phyloP scores from a whole-genome alignment of 2,329 filamentous ascomycete species.

The Metarhizium guizhouense region DNA sequence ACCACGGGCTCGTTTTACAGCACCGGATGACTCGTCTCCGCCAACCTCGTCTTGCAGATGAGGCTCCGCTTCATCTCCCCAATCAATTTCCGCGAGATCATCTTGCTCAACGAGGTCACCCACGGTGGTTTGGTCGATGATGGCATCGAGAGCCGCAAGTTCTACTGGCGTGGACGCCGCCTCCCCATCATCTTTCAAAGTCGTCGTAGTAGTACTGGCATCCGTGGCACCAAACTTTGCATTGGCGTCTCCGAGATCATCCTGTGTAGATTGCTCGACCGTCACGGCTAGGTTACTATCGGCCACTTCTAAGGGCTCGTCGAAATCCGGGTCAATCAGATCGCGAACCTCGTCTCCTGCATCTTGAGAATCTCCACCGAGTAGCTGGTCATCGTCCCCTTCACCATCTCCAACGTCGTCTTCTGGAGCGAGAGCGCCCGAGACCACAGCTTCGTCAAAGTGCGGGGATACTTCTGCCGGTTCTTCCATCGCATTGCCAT shows the following conservation, averaged over 20 bases:
- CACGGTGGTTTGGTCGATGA: not conserved
- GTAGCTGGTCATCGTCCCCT: slow-evolving; percentile 9
- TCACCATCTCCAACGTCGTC: slow-evolving; percentile 13
- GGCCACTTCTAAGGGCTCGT: not conserved
- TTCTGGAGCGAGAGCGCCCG: slow-evolving; percentile 7
- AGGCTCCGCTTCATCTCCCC: slow-evolving; percentile 9
- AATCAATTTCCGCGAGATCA: slow-evolving; percentile 10
- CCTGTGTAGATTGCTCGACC: slow-evolving; percentile 15
- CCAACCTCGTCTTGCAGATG: not conserved
- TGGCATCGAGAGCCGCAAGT: not conserved
- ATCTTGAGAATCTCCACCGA: slow-evolving; percentile 10
- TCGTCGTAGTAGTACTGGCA: slow-evolving; percentile 2
- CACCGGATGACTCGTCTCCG: slow-evolving; percentile 1
- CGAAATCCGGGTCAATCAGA: slow-evolving; percentile 2
- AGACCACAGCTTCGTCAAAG: not conserved
- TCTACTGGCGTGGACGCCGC: slow-evolving; percentile 13
- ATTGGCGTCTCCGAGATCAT: not conserved
- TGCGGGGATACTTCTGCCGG: not conserved
- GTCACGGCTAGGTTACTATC: not conserved
- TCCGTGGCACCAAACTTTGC: not conserved
- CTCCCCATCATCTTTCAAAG: slow-evolving; percentile 21
- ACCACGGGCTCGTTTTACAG: slow-evolving; percentile 10
- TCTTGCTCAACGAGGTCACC: slow-evolving; percentile 1
- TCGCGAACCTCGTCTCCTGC: slow-evolving; percentile 5
- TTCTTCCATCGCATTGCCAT: not conserved